Percentiles rank a stretch among this genome's conserved stretches.
phyloP scores from a whole-genome alignment of 306 rosid species.

The Vigna trinervia region DNA sequence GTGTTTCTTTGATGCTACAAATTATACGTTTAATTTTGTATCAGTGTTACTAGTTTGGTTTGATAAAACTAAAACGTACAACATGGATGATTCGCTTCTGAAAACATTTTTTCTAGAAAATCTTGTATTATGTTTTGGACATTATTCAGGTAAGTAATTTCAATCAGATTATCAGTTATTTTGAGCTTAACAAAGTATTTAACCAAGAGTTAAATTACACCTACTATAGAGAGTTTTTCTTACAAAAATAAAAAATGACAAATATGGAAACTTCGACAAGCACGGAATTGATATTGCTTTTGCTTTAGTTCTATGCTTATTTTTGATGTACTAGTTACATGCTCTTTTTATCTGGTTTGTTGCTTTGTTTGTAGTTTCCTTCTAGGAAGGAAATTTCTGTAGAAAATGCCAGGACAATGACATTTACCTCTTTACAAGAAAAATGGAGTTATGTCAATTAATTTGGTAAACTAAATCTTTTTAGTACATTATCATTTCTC shows the following conservation, averaged over 20 bases:
- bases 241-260: slow-evolving; percentile 7
- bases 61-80: neutral
- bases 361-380: slow-evolving; percentile 33
- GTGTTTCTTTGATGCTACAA: neutral
- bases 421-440: neutral
- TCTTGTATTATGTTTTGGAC: neutral
- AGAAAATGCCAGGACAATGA: slow-evolving; percentile 21
- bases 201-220: neutral
- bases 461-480: neutral
- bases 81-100: neutral
- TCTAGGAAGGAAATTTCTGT: slow-evolving; percentile 32
- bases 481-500: slow-evolving; percentile 1
- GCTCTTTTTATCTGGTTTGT: slow-evolving; percentile 8
- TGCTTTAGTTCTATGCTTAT: slow-evolving; percentile 3
- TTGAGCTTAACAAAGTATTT: neutral
- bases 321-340: neutral
- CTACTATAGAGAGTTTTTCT: neutral
- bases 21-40: too few relatives aligned
- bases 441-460: neutral
- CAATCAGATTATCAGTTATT: neutral
- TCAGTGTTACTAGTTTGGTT: too few relatives aligned
- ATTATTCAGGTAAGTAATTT: neutral
- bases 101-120: neutral
- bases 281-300: slow-evolving; percentile 36
- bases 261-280: slow-evolving; percentile 36